A percentile compares a stretch with the other conserved stretches of the same genome.
These are phyloP conservation scores for Mortierella hygrophila DNA, from an alignment of 192 early-diverging fungal genomes.

Conservation along the genomic window DNA sequence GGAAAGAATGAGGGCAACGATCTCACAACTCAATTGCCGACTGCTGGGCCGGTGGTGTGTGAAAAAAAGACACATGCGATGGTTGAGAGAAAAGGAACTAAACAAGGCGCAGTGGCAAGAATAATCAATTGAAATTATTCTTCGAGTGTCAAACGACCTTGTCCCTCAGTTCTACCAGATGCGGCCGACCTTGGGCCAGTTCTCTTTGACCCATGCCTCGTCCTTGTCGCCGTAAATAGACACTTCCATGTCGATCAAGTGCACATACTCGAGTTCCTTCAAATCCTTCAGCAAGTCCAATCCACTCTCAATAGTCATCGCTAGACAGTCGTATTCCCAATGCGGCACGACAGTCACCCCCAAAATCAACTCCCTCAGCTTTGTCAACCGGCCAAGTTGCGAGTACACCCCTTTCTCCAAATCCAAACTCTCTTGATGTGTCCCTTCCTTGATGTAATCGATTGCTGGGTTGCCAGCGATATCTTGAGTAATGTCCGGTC, in stretches of 20 bases:
- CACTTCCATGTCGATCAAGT: not conserved
- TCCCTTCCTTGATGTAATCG: not conserved
- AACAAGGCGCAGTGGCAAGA: too few relatives aligned
- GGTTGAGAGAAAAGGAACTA: too few relatives aligned
- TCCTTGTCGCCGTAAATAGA: not conserved
- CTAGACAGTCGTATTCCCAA: not conserved
- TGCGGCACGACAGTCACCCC: too few relatives aligned
- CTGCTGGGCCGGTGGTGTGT: too few relatives aligned
- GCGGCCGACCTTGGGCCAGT: not conserved
- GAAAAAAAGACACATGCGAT: too few relatives aligned
- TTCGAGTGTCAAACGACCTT: too few relatives aligned
- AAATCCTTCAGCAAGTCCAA: not conserved
- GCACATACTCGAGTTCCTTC: not conserved
- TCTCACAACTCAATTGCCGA: too few relatives aligned
- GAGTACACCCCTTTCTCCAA: not conserved
- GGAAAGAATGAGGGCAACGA: too few relatives aligned
- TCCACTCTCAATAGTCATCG: not conserved
- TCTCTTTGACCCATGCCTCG: not conserved
- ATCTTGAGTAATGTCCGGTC: not conserved
- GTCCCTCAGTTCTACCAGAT: too few relatives aligned
- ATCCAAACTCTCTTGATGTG: not conserved
- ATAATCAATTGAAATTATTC: too few relatives aligned
- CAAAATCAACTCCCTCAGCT: not conserved
- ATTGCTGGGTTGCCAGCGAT: not conserved
- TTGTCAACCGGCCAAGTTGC: not conserved